Base-by-base conservation (phyloP, 441 rosid genomes). In the Macaranga tanarius region DNA sequence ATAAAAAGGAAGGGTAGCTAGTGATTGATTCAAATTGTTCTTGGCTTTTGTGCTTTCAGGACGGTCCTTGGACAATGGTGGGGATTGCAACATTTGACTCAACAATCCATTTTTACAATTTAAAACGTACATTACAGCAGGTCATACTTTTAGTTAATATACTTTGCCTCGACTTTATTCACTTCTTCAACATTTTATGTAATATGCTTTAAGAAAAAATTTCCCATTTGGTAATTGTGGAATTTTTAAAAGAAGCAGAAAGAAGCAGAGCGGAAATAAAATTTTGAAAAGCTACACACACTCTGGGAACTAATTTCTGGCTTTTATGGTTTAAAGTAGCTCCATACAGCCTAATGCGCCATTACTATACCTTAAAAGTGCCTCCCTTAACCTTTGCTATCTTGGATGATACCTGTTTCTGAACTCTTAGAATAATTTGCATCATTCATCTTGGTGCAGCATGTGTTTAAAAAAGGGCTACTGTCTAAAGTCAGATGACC, bases 31-130 rank as follows among this genome's bases (percentile, higher is more conserved):
- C 10, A 5, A 51, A 16, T 52, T 7, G 8, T 19, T 52, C 12
- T 22, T 20, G 4, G 4, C 28, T 28, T 26, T 59, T 28, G 22
- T 59, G n/a, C 11, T 54, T 70, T 20, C 89, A 91, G 97, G 97
- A 89, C 84, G 92, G 92, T 70, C 87, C 88, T 65, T 84, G 86
- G 72, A 90, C 93, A 60, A 79, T 86, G 86, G 95, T 90, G 50
- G 97, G 97, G 52, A 80, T 92, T 76, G 95, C 93, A 58, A 92
- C 97, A 55, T 92, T 82, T 77, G 95, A 90, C 74, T 82, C 89
- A 6, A 83, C 93, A 44, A 85, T 92, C 71, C 97, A 92, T 65
- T 92, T 92, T 72, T 90, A 90, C 79, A 90, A 85, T 82, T 76
- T 92, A 73, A 92, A 90, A 76, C 82, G 86, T 10, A 87, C 91